These are phyloP conservation scores for Sphaerulina vaccinii DNA, from an alignment of 2,329 filamentous ascomycete genomes.

Conservation along the genomic window DNA sequence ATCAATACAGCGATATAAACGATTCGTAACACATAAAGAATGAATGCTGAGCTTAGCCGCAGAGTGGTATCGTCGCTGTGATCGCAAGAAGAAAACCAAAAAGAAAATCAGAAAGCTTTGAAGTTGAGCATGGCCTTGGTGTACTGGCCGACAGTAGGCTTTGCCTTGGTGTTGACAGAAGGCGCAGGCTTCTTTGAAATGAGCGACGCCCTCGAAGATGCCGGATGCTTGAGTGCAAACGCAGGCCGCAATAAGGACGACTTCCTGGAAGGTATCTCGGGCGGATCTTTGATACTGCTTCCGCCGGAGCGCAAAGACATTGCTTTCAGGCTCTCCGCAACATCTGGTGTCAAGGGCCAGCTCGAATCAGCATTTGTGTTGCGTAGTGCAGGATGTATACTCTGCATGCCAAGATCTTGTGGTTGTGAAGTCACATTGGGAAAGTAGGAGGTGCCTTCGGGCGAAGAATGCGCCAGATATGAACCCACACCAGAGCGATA, in stretches of 20 bases:
- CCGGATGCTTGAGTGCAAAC: background rate
- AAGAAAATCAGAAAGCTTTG: background rate
- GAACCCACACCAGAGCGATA: constrained; percentile 17
- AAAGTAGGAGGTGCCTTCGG: background rate
- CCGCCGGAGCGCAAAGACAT: constrained; percentile 1
- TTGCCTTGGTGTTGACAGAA: background rate
- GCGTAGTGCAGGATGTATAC: background rate
- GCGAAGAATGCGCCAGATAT: constrained; percentile 4
- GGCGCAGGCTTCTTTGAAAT: constrained; percentile 3
- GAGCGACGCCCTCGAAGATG: constrained; percentile 1
- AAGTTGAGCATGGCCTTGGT: background rate
- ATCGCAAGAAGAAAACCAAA: background rate
- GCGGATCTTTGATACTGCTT: background rate
- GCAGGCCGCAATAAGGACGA: constrained; percentile 3
- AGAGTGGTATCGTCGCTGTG: background rate
- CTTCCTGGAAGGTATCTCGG: constrained; percentile 4
- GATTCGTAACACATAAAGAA: too few relatives aligned
- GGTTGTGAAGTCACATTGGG: background rate
- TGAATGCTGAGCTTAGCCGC: too few relatives aligned
- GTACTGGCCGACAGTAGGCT: background rate
- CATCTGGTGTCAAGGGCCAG: constrained; percentile 7
- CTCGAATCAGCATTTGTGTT: background rate
- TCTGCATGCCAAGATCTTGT: background rate
- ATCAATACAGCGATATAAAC: too few relatives aligned
- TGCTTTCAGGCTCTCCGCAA: constrained; percentile 3